Base-by-base conservation (phyloP, 768 basidiomycete species). In the Kwoniella europaea region DNA sequence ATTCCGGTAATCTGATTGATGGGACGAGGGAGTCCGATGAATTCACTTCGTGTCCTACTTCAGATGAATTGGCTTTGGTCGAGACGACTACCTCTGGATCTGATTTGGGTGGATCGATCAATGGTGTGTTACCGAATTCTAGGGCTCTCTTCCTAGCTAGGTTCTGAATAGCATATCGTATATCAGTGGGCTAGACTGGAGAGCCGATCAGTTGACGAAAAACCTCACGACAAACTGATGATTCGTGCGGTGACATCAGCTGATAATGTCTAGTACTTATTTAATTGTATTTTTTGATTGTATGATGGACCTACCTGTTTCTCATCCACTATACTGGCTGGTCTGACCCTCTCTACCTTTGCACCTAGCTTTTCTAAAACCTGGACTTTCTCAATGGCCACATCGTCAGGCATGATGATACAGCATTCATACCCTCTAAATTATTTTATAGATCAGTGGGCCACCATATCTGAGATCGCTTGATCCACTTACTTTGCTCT, bases 261-360 rank as follows among this genome's bases (percentile, higher is more conserved):
- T 57, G 41, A 7, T 44, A 20, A 44, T 41, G 1, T 16, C 62
- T 24, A 24, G 15, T 54, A n/a, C 46, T 16, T 24, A 24, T 24
- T 24, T 24, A 24, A 24, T 24, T 24, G 24, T 24, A 24, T 24
- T 24, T 24, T 24, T 24, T 24, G 24, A 24, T 24, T 27, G 22
- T 16, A 35, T 9, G 1, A 22, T 29, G 18, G 27, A 75, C 86
- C 53, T 62, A 90, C 92, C 88, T 97, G 94, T 82, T 93, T 94
- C 84, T 93, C 93, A 85, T 98, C 96, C 13, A 99, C 91, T 71
- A 98, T 98, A 75, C 94, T 96, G 4, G 93, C 92, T 15, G 81
- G 81, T 53, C 81, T 53, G 58, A 83, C 85, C 63, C 91, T 88
- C 78, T 93, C 91, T 1, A 98, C 92, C n/a, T 88, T 86, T 0